Evolutionary conservation across 805 yeast genomes (phyloP), one percentile per base, ranked within the genome.

Genomic region (Diddensiella santjacobensis): DNA sequence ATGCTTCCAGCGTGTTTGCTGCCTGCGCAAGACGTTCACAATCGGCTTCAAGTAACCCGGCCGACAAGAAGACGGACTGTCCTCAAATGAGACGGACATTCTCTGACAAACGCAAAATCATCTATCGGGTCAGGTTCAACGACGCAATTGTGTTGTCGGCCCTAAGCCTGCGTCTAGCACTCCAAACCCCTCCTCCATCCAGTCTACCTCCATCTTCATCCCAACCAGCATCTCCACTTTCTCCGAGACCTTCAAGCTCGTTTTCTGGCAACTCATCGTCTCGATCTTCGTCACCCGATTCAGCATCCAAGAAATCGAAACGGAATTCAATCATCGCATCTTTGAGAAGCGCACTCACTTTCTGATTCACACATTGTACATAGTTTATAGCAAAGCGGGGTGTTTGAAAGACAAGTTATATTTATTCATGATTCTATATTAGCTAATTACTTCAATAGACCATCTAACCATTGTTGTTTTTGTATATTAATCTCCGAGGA

Each of bases 121-220:
- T 18, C 18, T 40, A 40, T 26, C 23, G 43, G 26, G 43, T 33
- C 10, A 30, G 43, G 33, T n/a, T 40, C 24, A 47, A 39, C 3
- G 57, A 53, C 33, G 55, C 49, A 17, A 36, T 53, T 15, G 24
- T 51, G 29, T 44, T 48, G 18, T 18, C 54, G 3, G 43, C 55
- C n/a, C 39, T 53, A 44, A n/a, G 43, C 15, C 37, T 51, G 41
- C 43, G 41, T 11, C 48, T 49, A 22, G 52, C 54, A 5, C 36
- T 40, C 24, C 22, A 24, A 35, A 36, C 5, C 23, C 19, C 31
- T 8, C 4, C 18, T 6, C n/a, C 33, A n/a, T 6, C 18, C 20
- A n/a, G 8, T n/a, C 10, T 6, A 8, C 10, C 17, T 17, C 8
- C 38, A 15, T 13, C 38, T 8, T 35, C 38, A 8, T 17, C 38